Evolutionary conservation across 2,329 filamentous ascomycete species (phyloP).

Genomic region (Beauveria rudraprayagi): DNA sequence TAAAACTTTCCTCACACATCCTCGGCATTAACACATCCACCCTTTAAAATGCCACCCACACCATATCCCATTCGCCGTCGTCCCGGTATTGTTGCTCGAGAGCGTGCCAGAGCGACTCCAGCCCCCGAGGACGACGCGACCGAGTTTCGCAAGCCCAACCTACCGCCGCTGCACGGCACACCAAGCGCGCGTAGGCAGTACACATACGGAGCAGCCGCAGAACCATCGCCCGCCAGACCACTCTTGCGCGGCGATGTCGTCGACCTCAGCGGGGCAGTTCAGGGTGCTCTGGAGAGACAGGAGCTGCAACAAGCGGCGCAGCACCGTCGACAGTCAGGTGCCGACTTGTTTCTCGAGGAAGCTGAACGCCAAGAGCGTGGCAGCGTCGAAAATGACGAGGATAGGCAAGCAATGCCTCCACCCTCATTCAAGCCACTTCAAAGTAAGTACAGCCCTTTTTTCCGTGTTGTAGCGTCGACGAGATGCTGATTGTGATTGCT

Average conservation of each 20-base stretch:
- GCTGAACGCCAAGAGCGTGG: not conserved
- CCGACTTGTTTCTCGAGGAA: not conserved
- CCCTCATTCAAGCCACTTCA: not conserved
- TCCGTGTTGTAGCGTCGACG: not conserved
- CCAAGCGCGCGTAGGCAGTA: conserved; percentile 30
- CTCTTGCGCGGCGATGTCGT: conserved; percentile 14
- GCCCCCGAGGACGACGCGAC: not conserved
- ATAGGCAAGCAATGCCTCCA: not conserved
- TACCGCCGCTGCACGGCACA: conserved; percentile 22
- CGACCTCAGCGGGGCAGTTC: conserved; percentile 24
- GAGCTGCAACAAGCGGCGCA: conserved; percentile 12
- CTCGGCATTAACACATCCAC: not conserved
- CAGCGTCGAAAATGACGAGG: not conserved
- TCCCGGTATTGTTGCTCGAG: not conserved
- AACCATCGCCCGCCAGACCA: conserved; percentile 22
- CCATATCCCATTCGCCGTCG: conserved; percentile 3
- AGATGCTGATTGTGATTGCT: not conserved
- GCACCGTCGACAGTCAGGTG: not conserved
- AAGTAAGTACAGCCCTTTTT: not conserved
- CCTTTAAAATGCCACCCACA: conserved; percentile 14
- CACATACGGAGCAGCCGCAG: conserved; percentile 29
- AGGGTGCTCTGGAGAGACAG: conserved; percentile 19
- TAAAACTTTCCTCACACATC: not conserved
- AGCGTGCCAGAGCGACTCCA: not conserved
- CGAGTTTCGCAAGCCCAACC: conserved; percentile 19